Base-by-base conservation (phyloP, 371 early-diverging fungal species). In the Smittium culicis region DNA sequence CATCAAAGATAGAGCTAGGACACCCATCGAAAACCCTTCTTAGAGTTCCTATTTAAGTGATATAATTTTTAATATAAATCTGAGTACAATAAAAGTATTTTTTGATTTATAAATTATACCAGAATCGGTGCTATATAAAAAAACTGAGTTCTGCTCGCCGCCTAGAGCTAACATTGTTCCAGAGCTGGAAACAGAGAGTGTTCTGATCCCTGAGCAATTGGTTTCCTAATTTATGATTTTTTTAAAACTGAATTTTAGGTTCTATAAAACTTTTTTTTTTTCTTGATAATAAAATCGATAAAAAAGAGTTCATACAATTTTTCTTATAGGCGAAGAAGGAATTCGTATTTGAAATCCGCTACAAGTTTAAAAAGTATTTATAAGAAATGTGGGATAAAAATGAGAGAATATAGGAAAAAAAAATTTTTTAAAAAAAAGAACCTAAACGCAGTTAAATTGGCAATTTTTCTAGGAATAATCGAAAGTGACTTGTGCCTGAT, bases 91-190 rank as follows among this genome's bases (percentile, higher is more conserved):
- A 14, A 14, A 45, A 45, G 8, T 14, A 45, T 45, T 14, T 45
- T 45, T 45, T 45, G 8, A 20, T 14, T 45, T 45, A 8, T 45
- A 20, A 45, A 45, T 11, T 16, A 5, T 57, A 25, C 85, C 92
- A 25, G 89, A 88, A 61, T 83, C 82, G 8, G 87, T 80, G 74
- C 93, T 92, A 70, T 82, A 88, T 29, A 97, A 70, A 64, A 86
- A 84, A 70, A 95, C 81, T 63, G 88, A 90, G 70, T 87, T 91
- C 76, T 93, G 95, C 58, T 86, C 86, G 16, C 88, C 87, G 32
- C 92, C 94, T 0, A 92, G 90, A 0, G 94, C 98, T 71, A 93
- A 78, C 71, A 88, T 71, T 24, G 72, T 72, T 27, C 94, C 94
- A 66, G 87, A 85, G 17, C 75, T 73, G 32, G 90, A 90, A 54